Conservation (phyloP, 805 yeast genomes). For the Myxozyma melibiosi region DNA sequence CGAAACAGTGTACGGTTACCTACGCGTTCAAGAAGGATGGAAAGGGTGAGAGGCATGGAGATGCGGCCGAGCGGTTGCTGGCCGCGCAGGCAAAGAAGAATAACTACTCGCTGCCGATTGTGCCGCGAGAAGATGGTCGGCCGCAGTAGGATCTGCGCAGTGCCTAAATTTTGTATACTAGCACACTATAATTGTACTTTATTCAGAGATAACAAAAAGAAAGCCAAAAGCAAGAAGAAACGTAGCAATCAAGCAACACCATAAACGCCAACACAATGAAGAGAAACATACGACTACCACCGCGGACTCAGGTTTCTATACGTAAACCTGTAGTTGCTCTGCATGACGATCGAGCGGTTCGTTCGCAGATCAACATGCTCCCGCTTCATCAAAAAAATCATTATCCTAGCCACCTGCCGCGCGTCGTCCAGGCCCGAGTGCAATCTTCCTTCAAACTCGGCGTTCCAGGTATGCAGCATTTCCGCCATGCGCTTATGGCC, state of each 20-base stretch:
- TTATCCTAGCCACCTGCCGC: slow-evolving; percentile 12
- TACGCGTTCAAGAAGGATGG: slow-evolving; percentile 72
- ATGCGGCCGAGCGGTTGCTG: slow-evolving; percentile 68
- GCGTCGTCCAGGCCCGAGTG: slow-evolving; percentile 20
- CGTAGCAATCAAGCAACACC: not conserved
- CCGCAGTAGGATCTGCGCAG: not conserved
- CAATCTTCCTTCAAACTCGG: slow-evolving; percentile 11
- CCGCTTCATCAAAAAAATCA: not conserved
- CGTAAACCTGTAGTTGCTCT: too few species aligned
- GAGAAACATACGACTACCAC: too few species aligned
- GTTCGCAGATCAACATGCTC: too few species aligned
- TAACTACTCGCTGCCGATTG: slow-evolving; percentile 31
- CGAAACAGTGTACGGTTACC: slow-evolving; percentile 58
- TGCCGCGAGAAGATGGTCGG: too few species aligned
- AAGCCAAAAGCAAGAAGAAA: not conserved
- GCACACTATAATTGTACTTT: not conserved
- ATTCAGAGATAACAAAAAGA: not conserved
- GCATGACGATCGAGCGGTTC: too few species aligned
- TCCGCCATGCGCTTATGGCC: slow-evolving; percentile 8
- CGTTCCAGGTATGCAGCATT: slow-evolving; percentile 22
- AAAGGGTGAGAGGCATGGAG: slow-evolving; percentile 71
- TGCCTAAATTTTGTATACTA: not conserved
- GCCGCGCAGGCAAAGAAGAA: slow-evolving; percentile 62
- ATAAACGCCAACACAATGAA: too few species aligned
- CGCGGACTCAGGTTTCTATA: too few species aligned